A percentile compares a stretch with the other conserved stretches of the same genome.
These are phyloP conservation scores for Phytophthora uliginosa DNA, from an alignment of 352 stramenopile genomes.

Conservation along the genomic window DNA sequence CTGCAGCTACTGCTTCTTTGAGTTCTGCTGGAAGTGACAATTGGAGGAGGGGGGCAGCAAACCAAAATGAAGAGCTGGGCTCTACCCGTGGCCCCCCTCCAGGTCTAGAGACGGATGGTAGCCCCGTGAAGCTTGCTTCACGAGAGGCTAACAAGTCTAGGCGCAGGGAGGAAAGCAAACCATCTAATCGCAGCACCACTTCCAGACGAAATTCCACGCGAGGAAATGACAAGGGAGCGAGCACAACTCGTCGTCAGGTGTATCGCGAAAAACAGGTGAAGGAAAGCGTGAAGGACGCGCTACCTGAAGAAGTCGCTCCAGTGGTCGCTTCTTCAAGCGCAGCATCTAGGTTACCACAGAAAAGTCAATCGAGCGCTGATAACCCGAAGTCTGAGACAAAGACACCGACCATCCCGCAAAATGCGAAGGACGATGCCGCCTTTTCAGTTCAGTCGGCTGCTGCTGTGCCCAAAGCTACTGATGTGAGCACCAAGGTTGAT, in stretches of 20 bases:
- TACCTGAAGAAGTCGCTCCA: constrained; percentile 1
- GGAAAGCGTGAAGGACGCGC: constrained; percentile 23
- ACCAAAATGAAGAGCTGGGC: constrained; percentile 21
- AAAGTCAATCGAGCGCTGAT: constrained; percentile 13
- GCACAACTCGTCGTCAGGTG: constrained; percentile 50
- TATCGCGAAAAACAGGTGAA: constrained; percentile 72
- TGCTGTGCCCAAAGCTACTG: neutral
- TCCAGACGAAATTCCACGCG: constrained; percentile 31
- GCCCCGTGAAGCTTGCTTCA: constrained; percentile 10
- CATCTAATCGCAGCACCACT: constrained; percentile 31
- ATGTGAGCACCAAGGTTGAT: neutral
- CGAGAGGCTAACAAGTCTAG: constrained; percentile 23
- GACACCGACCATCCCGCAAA: neutral
- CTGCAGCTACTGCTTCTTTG: neutral
- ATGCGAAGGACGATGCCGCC: neutral
- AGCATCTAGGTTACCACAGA: constrained; percentile 12
- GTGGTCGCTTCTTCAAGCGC: constrained; percentile 4
- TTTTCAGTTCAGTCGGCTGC: neutral
- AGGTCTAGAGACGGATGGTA: constrained; percentile 30
- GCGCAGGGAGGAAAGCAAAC: constrained; percentile 32
- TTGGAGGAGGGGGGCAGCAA: constrained; percentile 8
- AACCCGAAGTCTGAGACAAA: constrained; percentile 4
- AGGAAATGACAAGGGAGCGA: constrained; percentile 33
- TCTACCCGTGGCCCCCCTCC: neutral
- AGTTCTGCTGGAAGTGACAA: constrained; percentile 21